Base-by-base conservation (phyloP, 2,329 filamentous ascomycete species). In the Seiridium cupressi region DNA sequence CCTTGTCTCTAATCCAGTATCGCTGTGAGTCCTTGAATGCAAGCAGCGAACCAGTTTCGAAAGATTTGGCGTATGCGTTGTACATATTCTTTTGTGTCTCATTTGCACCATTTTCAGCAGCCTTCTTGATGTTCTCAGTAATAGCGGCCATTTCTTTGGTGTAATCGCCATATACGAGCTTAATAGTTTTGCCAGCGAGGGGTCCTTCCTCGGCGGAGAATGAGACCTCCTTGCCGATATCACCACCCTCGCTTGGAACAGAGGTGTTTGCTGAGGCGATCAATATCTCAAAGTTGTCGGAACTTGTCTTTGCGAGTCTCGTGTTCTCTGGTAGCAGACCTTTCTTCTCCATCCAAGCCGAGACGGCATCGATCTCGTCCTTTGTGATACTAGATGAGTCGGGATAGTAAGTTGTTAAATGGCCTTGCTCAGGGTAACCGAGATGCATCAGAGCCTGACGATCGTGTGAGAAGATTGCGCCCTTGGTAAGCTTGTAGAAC, bases 321-420 rank as follows among this genome's bases (percentile, higher is more conserved):
- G 89, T 94, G 71, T 95, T 94, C 72, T 94, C 91, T 10, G 85
- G 84, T 10, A 92, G 81, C 11, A 93, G 78, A 4, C 85, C 84
- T 73, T 90, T 90, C 70, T 86, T 81, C 70, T 88, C 89, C 80
- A 92, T 85, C 77, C 89, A 90, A 59, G 84, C 82, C n/a, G 89
- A 87, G 55, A 94, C 81, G 18, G 85, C 85, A 48, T 84, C 84
- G 60, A 95, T 92, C 72, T 94, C 91, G 40, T 82, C 80, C 74
- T 92, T 87, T 44, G 87, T 91, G 69, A 95, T 93, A 49, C 81
- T 78, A 6, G 88, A 81, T 4, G 90, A 93, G 63, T 91, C 84
- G 1, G 91, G 91, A 72, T 94, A 95, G 74, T 94, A 95, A 1
- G 89, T 90, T 3, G 89, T 92, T 83, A 93, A 83, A 73, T 94